Evolutionary conservation across 208 protist genomes (phyloP), one percentile per base, ranked within the genome.

Genomic region (Trypanosoma congolense): DNA sequence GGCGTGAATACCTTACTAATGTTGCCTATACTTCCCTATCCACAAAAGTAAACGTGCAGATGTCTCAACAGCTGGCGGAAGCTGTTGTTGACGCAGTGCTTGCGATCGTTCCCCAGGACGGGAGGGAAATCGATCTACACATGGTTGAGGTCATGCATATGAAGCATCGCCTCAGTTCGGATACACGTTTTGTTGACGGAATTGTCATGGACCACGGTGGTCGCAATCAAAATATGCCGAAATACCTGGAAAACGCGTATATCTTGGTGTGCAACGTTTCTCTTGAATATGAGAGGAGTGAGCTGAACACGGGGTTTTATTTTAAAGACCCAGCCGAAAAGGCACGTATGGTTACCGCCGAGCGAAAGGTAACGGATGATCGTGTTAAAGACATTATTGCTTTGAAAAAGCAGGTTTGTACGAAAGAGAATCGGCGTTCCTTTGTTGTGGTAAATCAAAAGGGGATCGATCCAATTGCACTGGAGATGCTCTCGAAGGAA

Each of bases 391-490:
- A 98, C 52, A 99, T 99, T 61, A 98, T 99, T 67, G 98, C 92
- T n/a, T 83, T 99, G 5, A 99, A 99, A 90, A 79, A 92, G 19
- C 61, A 89, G 68, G 93, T 98, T 10, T 98, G 94, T 76, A 87
- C 90, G 31, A 92, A 93, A 64, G 90, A 91, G 18, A 91, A 93
- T 56, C 86, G 94, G 35, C 93, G 97, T 45, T 70, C 75, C 9
- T 99, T 99, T 76, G 91, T 99, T 21, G 85, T 99, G 30, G 98
- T 99, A 61, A 99, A 99, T 76, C 98, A 99, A 79, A 99, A 99
- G 77, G 99, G 99, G 56, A 99, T 99, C 70, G 99, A 99, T 83
- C 98, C 96, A 18, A 89, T 99, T 50, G 97, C 97, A n/a, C 87
- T 99, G 8, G 97, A 99, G 59, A 97, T 99, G 92, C 83, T 99